Evolutionary conservation across 2,329 filamentous ascomycete species (phyloP).

Genomic region (Thelonectria olida): DNA sequence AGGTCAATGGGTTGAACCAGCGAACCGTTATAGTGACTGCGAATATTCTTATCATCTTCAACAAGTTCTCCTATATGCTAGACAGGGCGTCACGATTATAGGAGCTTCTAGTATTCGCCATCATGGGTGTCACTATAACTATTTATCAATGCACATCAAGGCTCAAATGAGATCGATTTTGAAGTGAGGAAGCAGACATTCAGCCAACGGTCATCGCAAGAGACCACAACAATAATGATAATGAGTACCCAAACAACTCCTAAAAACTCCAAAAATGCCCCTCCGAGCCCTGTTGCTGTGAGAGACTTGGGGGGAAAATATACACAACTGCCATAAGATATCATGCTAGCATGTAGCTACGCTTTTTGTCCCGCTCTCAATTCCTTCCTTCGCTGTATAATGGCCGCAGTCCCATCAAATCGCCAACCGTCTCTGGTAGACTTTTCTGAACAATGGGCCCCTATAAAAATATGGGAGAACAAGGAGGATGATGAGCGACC

Average conservation of each 20-base stretch:
- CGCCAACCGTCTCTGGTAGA: no score
- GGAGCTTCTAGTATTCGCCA: background rate
- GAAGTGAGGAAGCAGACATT: background rate
- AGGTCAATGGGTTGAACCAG: no score
- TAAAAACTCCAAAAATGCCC: slow-evolving; percentile 21
- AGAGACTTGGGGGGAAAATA: slow-evolving; percentile 6
- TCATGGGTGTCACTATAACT: background rate
- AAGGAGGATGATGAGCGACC: no score
- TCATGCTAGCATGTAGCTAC: slow-evolving; percentile 5
- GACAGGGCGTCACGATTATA: background rate
- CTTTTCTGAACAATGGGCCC: no score
- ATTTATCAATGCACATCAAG: background rate
- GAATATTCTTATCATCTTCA: background rate
- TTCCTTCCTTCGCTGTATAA: background rate
- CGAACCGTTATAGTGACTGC: no score
- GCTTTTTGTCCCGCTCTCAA: slow-evolving; percentile 7
- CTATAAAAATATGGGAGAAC: no score
- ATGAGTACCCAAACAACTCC: slow-evolving; percentile 20
- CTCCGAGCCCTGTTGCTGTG: slow-evolving; percentile 1
- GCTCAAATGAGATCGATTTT: background rate
- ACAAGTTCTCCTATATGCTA: no score
- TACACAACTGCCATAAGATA: slow-evolving; percentile 8
- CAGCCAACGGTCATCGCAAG: background rate
- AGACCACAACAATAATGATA: slow-evolving; percentile 14
- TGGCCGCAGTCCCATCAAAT: no score